These are phyloP conservation scores for Coemansia furcata DNA, from an alignment of 192 early-diverging fungal genomes.

Conservation along the genomic window DNA sequence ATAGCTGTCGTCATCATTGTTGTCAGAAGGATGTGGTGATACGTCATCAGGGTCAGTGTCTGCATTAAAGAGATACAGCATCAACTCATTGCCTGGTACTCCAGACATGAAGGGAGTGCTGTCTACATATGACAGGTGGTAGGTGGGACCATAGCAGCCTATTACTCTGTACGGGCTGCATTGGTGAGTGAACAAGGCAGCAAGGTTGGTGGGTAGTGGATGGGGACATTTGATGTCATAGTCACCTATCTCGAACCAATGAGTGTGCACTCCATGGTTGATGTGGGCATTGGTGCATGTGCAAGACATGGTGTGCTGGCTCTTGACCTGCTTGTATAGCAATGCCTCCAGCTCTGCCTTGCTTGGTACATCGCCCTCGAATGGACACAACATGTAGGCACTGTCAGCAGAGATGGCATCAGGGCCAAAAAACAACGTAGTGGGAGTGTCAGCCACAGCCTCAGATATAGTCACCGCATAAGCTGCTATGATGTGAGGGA, in stretches of 20 bases:
- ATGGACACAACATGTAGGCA: not conserved
- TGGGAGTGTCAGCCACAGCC: not conserved
- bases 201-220: constrained; percentile 12
- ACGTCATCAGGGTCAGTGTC: too few relatives aligned
- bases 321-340: not conserved
- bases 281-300: not conserved
- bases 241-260: constrained; percentile 7
- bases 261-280: not conserved
- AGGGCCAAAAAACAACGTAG: not conserved
- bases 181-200: not conserved
- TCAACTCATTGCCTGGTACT: too few relatives aligned
- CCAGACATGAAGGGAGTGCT: too few relatives aligned
- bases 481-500: constrained; percentile 13
- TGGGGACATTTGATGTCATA: not conserved
- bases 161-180: constrained; percentile 11
- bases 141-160: too few relatives aligned
- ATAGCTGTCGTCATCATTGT: too few relatives aligned
- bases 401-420: not conserved
- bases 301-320: not conserved
- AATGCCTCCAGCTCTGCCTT: not conserved
- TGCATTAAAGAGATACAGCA: too few relatives aligned
- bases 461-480: constrained; percentile 14
- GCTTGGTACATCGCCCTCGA: not conserved
- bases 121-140: too few relatives aligned
- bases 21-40: too few relatives aligned